phyloP scores from a whole-genome alignment of 805 yeast species.

The Saturnispora bothae region DNA sequence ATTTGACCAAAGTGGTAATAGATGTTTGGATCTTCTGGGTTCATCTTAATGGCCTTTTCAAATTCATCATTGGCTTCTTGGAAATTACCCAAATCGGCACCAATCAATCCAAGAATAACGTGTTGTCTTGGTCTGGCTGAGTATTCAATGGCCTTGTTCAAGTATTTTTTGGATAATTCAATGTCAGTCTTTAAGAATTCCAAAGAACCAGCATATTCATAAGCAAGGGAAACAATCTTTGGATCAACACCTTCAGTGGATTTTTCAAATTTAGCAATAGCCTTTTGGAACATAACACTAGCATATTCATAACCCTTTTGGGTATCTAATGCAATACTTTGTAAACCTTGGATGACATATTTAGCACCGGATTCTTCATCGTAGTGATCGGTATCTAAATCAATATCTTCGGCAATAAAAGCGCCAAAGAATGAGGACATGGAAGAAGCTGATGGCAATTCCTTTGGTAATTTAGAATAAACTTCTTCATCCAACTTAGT shows the following conservation, averaged over 20 bases:
- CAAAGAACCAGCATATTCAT: slow-evolving; percentile 76
- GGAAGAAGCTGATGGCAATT: slow-evolving; percentile 75
- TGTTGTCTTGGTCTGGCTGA: slow-evolving; percentile 74
- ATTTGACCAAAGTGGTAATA: slow-evolving; percentile 94
- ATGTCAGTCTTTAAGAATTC: slow-evolving; percentile 72
- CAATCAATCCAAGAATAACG: slow-evolving; percentile 70
- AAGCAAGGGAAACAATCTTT: slow-evolving; percentile 54
- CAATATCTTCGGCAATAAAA: slow-evolving; percentile 46
- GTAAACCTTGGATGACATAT: slow-evolving; percentile 55
- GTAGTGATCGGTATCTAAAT: slow-evolving; percentile 36
- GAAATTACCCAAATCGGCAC: slow-evolving; percentile 66
- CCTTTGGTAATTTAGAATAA: slow-evolving; percentile 38
- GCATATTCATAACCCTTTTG: slow-evolving; percentile 55
- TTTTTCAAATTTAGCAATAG: slow-evolving; percentile 32
- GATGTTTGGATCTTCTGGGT: slow-evolving; percentile 67
- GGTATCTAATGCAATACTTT: slow-evolving; percentile 36
- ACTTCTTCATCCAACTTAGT: slow-evolving; percentile 56
- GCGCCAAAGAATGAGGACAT: slow-evolving; percentile 82
- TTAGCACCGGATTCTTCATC: slow-evolving; percentile 52
- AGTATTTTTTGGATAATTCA: slow-evolving; percentile 48
- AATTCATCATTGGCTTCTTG: slow-evolving; percentile 57
- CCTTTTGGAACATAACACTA: slow-evolving; percentile 46
- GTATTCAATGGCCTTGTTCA: slow-evolving; percentile 55
- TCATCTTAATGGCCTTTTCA: slow-evolving; percentile 55
- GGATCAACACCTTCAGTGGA: slow-evolving; percentile 27